Evolutionary conservation across 805 yeast genomes (phyloP), one percentile per base, ranked within the genome.

Genomic region (Candida golubevii): DNA sequence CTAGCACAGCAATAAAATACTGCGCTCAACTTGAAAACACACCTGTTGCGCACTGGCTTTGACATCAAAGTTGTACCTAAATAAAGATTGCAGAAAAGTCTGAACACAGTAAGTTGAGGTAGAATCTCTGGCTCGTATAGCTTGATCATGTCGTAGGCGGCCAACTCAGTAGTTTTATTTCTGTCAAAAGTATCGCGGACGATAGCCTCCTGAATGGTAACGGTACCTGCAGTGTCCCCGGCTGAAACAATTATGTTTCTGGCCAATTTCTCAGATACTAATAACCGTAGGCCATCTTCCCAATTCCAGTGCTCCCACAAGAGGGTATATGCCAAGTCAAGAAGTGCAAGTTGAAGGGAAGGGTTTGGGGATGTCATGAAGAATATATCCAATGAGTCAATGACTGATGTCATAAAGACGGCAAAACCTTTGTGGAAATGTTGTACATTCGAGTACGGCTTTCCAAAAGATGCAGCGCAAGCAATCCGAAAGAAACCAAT

Each of bases 251-350:
- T 23, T 11, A 42, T 36, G 12, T 44, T 42, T 12, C 39, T 29
- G 31, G 38, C 36, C 35, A 44, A 30, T 23, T 43, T 45, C 14
- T 46, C 41, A 26, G 42, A 45, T 29, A 36, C 18, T 3, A 40
- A 38, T 14, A 39, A 34, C 27, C 45, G 33, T 6, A 35, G 32
- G 26, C 47, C 41, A 39, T 39, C 33, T 5, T 43, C 44, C 41
- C 45, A 44, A 28, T 48, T 41, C 56, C 56, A 52, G 31, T 52
- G 56, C 15, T 46, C 50, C 56, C 56, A 52, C 8, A 38, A 31
- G 23, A 49, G 42, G 9, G 47, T 38, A 10, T 35, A 34, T 1
- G 47, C 50, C 27, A 52, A 18, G 32, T 52, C 54, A 15, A 48
- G 39, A 27, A 50, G 45, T 31, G 40, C 33, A 7, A 38, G 38